Base-by-base conservation (phyloP, 2,329 filamentous ascomycete genomes). In the Cytospora piceae region DNA sequence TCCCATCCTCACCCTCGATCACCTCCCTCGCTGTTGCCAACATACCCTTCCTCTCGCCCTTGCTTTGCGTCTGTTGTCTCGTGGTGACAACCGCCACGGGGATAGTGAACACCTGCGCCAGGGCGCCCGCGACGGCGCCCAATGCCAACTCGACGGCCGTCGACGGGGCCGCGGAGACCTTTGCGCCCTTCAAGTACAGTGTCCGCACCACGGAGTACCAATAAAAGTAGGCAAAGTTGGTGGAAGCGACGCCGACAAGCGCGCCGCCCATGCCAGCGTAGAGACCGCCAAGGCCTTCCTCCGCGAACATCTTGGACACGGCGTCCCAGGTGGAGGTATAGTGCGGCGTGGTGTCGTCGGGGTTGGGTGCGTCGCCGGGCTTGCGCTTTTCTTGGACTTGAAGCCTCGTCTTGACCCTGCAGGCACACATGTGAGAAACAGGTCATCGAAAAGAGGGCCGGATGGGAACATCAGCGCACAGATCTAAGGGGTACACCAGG, bases 221-320 rank as follows among this genome's bases (percentile, higher is more conserved):
- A 81, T 99, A 99, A 77, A 99, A 99, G 80, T 99, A 99, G 73
- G 95, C 95, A 76, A 99, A 99, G 78, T 99, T 99, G 61, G 94
- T 98, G 31, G 94, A 97, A 1, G 93, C 94, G 42, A 99, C 95
- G 62, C 95, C 95, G 60, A 98, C 81, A 22, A 99, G 82, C 5
- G 94, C 88, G 59, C 94, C 94, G 67, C 87, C 85, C 76, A 99
- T 94, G 67, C 95, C 95, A 61, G 91, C 88, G 74, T 99, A 99
- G 9, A 99, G 86, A 8, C 95, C 95, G 56, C 82, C 73, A 11
- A 95, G 64, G 37, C 95, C 95, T 71, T 99, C 95, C 61, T 87
- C 88, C 64, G 88, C 85, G 42, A 91, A 79, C 70, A 99, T 98
- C 75, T 93, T 94, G 67, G 83, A 84, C 69, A 99, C 89, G 34